phyloP scores from a whole-genome alignment of 805 yeast genomes.

The Metschnikowia dekortorum region DNA sequence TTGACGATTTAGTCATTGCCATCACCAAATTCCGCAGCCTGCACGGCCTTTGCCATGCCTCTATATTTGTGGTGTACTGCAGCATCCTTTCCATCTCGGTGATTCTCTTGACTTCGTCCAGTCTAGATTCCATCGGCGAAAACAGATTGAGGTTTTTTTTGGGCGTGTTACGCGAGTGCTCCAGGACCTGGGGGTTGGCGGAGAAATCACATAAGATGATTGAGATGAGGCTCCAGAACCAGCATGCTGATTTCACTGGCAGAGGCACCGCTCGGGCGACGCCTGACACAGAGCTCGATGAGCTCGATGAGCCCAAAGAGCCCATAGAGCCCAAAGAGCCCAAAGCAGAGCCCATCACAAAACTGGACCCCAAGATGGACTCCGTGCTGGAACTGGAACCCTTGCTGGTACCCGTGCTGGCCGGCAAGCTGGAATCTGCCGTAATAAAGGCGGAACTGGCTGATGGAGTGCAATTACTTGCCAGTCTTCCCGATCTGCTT shows the following conservation, averaged over 20 bases:
- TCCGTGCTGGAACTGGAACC: no score
- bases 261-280: no score
- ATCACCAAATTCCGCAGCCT: constrained; percentile 32
- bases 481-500: not conserved
- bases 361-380: no score
- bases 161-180: constrained; percentile 36
- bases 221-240: constrained; percentile 27
- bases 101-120: constrained; percentile 31
- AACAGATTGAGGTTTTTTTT: constrained; percentile 35
- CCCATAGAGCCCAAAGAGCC: no score
- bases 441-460: not conserved
- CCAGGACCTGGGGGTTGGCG: constrained; percentile 46
- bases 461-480: not conserved
- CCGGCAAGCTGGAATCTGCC: not conserved
- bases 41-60: constrained; percentile 40
- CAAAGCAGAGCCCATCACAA: no score
- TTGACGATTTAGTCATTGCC: constrained; percentile 39
- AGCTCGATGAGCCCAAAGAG: no score
- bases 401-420: no score
- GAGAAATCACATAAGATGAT: constrained; percentile 42
- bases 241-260: constrained; percentile 14
- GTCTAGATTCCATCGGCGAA: constrained; percentile 23
- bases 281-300: no score
- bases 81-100: constrained; percentile 44
- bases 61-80: constrained; percentile 46